Conservation (phyloP, 2,329 filamentous ascomycete species). For the Diaporthe citri region DNA sequence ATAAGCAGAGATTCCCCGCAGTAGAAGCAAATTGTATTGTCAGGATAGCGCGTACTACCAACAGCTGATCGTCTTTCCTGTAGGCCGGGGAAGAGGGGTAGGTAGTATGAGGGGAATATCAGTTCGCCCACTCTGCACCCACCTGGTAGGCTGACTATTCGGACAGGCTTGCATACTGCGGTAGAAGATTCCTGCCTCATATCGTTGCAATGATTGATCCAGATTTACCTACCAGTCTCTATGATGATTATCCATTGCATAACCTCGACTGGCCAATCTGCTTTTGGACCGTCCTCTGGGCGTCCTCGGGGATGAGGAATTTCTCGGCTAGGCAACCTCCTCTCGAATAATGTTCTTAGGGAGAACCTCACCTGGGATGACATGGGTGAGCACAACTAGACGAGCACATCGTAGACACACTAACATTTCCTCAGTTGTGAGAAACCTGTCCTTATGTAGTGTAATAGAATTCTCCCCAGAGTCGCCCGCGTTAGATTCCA, state of each 20-base stretch:
- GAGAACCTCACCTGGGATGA: background rate
- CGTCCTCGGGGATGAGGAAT: too few species aligned
- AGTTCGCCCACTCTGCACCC: background rate
- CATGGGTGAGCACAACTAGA: background rate
- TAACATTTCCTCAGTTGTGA: background rate
- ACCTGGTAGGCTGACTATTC: background rate
- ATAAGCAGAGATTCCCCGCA: conserved; percentile 11
- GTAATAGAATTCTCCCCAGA: background rate
- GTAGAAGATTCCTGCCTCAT: background rate
- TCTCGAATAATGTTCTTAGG: too few species aligned
- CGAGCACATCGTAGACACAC: background rate
- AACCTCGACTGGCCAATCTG: background rate
- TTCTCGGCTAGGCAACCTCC: too few species aligned
- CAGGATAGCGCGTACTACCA: background rate
- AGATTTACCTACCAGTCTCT: background rate
- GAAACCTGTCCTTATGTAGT: background rate
- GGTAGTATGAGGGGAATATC: conserved; percentile 1
- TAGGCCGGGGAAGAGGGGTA: conserved; percentile 1
- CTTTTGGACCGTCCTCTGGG: too few species aligned
- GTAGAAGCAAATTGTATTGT: background rate
- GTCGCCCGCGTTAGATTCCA: background rate
- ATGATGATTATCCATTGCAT: background rate
- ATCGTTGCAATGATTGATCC: background rate
- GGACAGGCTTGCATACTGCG: background rate
- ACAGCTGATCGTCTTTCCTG: background rate